phyloP scores from a whole-genome alignment of 257 asterid genomes.

The Solanum arcanum region DNA sequence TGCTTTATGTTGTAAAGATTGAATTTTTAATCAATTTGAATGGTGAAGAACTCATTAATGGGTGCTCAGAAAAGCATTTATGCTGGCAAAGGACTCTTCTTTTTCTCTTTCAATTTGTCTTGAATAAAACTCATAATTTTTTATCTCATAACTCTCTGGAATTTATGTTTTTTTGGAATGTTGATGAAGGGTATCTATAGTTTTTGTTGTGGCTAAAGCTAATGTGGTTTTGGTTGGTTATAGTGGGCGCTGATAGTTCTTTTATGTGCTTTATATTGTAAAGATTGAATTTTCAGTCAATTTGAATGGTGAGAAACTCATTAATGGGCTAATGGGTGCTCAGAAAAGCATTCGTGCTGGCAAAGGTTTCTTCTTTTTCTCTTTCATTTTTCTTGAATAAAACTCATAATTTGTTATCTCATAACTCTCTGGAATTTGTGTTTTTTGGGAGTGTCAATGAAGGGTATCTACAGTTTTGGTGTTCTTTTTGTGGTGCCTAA shows the following conservation, averaged over 20 bases:
- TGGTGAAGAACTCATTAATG: conserved; percentile 25
- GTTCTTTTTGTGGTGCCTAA: neutral
- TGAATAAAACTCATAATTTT: neutral
- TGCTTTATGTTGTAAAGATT: neutral
- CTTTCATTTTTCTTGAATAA: neutral
- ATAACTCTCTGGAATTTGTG: neutral
- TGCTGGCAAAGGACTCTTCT: conserved; percentile 69
- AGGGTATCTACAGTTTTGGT: neutral
- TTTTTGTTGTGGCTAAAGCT: neutral
- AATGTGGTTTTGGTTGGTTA: neutral
- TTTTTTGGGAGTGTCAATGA: neutral
- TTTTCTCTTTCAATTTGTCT: neutral
- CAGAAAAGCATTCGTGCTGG: conserved; percentile 91
- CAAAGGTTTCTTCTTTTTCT: conserved; percentile 33
- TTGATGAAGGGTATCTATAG: neutral
- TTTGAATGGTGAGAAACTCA: conserved; percentile 17
- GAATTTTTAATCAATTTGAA: conserved; percentile 1
- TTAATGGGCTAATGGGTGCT: conserved; percentile 76
- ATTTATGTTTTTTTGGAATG: neutral
- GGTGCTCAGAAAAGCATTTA: conserved; percentile 90
- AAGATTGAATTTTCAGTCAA: neutral
- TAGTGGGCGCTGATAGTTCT: neutral
- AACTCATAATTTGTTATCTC: neutral
- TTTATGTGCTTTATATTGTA: neutral
- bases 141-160: neutral